These are phyloP conservation scores for Przewalskia tangutica DNA, from an alignment of 257 asterid genomes.

Conservation along the genomic window DNA sequence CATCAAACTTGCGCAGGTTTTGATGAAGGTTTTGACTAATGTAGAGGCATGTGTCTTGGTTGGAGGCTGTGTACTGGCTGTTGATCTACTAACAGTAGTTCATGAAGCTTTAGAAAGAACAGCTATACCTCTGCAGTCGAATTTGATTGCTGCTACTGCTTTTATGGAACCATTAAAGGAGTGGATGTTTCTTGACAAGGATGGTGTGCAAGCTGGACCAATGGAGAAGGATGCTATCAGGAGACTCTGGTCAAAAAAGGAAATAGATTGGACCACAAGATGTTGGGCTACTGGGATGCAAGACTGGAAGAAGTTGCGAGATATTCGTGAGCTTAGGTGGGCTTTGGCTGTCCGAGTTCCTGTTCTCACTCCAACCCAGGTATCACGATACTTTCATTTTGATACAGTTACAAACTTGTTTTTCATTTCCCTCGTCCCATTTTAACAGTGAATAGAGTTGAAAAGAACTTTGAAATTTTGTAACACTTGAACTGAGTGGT, in stretches of 20 bases:
- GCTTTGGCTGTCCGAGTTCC: constrained; percentile 89
- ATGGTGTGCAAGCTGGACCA: constrained; percentile 78
- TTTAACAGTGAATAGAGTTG: background rate
- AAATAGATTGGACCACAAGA: constrained; percentile 88
- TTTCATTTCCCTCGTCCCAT: background rate
- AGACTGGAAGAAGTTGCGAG: constrained; percentile 95
- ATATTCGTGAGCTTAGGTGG: constrained; percentile 98
- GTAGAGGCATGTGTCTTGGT: constrained; percentile 97
- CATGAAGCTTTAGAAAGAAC: constrained; percentile 99
- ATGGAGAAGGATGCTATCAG: constrained; percentile 94
- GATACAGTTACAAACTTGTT: background rate
- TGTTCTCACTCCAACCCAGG: constrained; percentile 89
- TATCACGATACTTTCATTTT: constrained; percentile 10
- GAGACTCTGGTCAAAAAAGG: constrained; percentile 91
- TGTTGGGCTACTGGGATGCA: constrained; percentile 97
- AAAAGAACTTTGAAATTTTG: background rate
- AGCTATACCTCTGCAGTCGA: constrained; percentile 93
- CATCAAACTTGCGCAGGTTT: constrained; percentile 35
- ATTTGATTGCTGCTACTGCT: constrained; percentile 93
- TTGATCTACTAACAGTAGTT: constrained; percentile 79
- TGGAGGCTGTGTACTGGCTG: constrained; percentile 97
- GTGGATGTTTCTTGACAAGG: constrained; percentile 76
- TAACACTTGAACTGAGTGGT: background rate
- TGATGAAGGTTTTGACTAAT: constrained; percentile 86
- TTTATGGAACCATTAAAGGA: constrained; percentile 95